A percentile compares a stretch with the other conserved stretches of the same genome.
Conservation (phyloP, 2,329 filamentous ascomycete genomes). For the Penicillium sumatraense region DNA sequence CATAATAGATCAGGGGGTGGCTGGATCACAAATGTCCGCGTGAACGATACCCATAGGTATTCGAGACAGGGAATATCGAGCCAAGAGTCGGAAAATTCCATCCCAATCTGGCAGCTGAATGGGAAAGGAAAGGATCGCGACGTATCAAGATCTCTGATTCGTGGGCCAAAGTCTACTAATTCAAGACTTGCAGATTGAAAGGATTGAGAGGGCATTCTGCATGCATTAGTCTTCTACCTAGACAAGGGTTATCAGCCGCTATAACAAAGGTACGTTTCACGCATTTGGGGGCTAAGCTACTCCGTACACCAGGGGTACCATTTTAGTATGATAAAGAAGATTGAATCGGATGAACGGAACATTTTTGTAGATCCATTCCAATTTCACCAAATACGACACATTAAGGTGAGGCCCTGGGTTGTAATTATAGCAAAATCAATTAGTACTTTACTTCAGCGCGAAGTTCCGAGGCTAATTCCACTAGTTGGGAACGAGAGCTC, state of each 20-base stretch:
- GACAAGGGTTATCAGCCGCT: slow-evolving; percentile 9
- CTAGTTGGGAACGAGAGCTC: no score
- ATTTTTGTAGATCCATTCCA: no score
- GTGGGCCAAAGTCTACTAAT: neutral
- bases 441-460: no score
- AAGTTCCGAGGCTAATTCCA: no score
- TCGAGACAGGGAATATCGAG: neutral
- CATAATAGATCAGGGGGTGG: neutral
- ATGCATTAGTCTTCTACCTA: slow-evolving; percentile 6
- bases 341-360: no score
- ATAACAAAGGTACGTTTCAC: slow-evolving; percentile 9
- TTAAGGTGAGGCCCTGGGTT: no score
- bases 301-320: no score
- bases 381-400: no score
- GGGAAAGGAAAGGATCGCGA: neutral
- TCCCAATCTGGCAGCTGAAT: neutral
- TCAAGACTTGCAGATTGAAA: neutral
- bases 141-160: neutral
- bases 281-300: slow-evolving; percentile 4
- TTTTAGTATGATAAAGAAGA: no score
- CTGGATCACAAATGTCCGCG: neutral
- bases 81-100: neutral
- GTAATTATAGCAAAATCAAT: no score
- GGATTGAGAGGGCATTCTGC: neutral
- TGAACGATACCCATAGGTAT: neutral